Evolutionary conservation across 305 asterid species (phyloP), one percentile per base, ranked within the genome.

Genomic region (Caryopteris hybrid): DNA sequence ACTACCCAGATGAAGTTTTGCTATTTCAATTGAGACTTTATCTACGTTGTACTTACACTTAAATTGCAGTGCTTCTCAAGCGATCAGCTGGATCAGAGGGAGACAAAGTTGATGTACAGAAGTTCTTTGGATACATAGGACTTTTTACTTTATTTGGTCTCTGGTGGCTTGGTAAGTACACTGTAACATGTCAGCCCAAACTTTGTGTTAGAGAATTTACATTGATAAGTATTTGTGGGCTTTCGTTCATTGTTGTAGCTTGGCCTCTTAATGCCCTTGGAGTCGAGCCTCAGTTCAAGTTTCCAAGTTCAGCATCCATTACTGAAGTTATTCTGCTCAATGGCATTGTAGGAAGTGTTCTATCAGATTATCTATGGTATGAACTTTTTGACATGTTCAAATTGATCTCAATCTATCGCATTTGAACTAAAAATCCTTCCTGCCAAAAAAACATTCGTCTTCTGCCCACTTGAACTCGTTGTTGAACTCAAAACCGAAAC

Each of bases 121-220:
- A 84, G 73, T 67, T 79, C 64, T 85, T 87, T 22, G 96, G 95
- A 58, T 87, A 78, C 76, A 75, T 89, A 10, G 96, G 96, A 58
- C 76, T 84, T 18, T 82, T 85, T 74, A 80, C 95, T 60, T 76
- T 87, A 34, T 46, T 85, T 38, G 89, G 91, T 59, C 86, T 87
- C 46, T 89, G 96, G 96, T 87, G 95, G 96, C 88, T 85, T 46
- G 88, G 96, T 87, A 87, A 82, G 91, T 2, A 27, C 33, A n/a
- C n/a, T n/a, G n/a, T n/a, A 67, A 34, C 9, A 9, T 22, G 22
- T 14, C 38, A 55, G 4, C 41, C 17, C 23, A 10, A 27, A 4
- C 8, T 10, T 39, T 41, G 13, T 12, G 12, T 41, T 11, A 12
- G 17, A 41, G 14, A 14, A 41, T 41, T 0, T 41, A 12, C 13